phyloP scores from a whole-genome alignment of 1,139 yeast species.

The Suhomyces terraborum region DNA sequence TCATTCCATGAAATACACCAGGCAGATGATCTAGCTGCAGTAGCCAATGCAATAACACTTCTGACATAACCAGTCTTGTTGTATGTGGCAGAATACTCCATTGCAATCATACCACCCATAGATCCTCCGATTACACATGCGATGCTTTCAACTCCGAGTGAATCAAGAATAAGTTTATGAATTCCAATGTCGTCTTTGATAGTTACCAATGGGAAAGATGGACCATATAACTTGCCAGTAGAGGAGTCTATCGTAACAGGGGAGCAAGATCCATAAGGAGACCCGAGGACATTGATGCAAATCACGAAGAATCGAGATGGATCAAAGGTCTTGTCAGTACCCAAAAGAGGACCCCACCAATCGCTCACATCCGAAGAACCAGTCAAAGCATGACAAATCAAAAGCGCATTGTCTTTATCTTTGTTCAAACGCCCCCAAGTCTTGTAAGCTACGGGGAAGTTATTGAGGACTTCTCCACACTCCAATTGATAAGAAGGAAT shows the following conservation, averaged over 20 bases:
- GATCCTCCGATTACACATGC: conserved; percentile 95
- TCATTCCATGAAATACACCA: conserved; percentile 99
- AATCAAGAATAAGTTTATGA: conserved; percentile 74
- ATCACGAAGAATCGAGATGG: conserved; percentile 82
- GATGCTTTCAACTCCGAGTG: conserved; percentile 69
- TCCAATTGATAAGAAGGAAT: conserved; percentile 79
- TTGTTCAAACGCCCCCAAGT: conserved; percentile 83
- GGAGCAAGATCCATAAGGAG: conserved; percentile 95
- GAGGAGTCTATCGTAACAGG: conserved; percentile 77
- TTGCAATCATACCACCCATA: conserved; percentile 98
- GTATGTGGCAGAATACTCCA: conserved; percentile 75
- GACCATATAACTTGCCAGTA: conserved; percentile 81
- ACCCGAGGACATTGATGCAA: conserved; percentile 88
- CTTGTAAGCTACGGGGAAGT: conserved; percentile 92
- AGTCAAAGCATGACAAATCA: conserved; percentile 92
- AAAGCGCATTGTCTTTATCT: conserved; percentile 68
- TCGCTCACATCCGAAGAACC: conserved; percentile 95
- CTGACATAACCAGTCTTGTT: conserved; percentile 72
- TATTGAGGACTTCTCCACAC: conserved; percentile 70
- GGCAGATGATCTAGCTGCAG: conserved; percentile 92
- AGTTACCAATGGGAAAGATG: conserved; percentile 90
- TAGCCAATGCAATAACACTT: conserved; percentile 80
- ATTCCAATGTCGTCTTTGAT: conserved; percentile 86
- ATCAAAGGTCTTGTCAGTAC: conserved; percentile 85
- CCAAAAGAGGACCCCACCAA: conserved; percentile 98